Evolutionary conservation across 1,284 basidiomycete species (phyloP).

Genomic region (Trametes hirsuta): DNA sequence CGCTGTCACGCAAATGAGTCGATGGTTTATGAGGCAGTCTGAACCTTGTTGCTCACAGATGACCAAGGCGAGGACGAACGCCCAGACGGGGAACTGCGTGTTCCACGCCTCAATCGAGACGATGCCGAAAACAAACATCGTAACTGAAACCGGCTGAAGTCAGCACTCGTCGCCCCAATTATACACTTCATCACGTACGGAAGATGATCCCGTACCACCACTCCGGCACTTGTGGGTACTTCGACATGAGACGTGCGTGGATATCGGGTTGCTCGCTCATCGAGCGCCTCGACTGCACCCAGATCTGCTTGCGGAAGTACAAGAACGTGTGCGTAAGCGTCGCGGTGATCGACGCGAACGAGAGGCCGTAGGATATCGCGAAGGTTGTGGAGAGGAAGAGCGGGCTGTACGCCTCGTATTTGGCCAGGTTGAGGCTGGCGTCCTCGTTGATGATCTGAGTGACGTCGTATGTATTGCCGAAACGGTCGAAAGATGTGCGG

Average conservation of each 20-base stretch:
- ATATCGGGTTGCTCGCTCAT: constrained; percentile 83
- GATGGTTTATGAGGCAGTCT: neutral
- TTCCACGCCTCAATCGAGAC: constrained; percentile 71
- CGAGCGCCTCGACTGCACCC: constrained; percentile 63
- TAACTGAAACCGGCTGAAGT: constrained; percentile 27
- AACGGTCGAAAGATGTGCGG: constrained; percentile 60
- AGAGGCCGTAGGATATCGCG: constrained; percentile 65
- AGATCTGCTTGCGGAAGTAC: constrained; percentile 83
- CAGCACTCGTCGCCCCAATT: neutral
- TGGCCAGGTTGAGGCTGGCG: constrained; percentile 52
- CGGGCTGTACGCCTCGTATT: constrained; percentile 60
- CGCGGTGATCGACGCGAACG: constrained; percentile 61
- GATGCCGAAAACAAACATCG: constrained; percentile 66
- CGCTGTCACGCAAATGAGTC: constrained; percentile 28
- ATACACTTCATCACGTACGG: constrained; percentile 20
- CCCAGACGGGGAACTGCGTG: constrained; percentile 69
- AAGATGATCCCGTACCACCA: constrained; percentile 70
- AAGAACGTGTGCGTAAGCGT: constrained; percentile 77
- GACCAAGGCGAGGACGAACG: constrained; percentile 47
- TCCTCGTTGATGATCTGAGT: constrained; percentile 55
- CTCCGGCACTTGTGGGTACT: constrained; percentile 73
- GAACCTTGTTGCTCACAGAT: constrained; percentile 31
- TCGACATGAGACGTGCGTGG: constrained; percentile 82
- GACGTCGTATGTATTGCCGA: constrained; percentile 59
- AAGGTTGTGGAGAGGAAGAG: constrained; percentile 70